These are phyloP conservation scores for Lentinus tigrinus DNA, from an alignment of 768 basidiomycete species.

Conservation along the genomic window DNA sequence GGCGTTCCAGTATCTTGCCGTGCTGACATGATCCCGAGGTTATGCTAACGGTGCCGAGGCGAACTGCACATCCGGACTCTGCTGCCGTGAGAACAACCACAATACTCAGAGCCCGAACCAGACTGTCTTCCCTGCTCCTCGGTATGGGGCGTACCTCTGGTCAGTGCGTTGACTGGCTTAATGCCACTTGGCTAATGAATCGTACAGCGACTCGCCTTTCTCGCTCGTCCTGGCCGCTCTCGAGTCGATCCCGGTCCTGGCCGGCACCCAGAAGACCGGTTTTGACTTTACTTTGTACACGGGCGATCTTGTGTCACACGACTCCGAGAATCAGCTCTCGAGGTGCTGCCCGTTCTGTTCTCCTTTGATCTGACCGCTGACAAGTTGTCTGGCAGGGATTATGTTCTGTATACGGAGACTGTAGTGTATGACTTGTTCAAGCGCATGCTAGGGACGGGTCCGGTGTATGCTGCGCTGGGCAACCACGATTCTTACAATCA, in stretches of 20 bases:
- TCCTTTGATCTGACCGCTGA: background rate
- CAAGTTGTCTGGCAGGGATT: slow-evolving; percentile 41
- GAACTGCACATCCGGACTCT: slow-evolving; percentile 65
- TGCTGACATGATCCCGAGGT: slow-evolving; percentile 37
- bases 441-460: slow-evolving; percentile 57
- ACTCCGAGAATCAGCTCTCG: slow-evolving; percentile 60
- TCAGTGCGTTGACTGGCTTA: slow-evolving; percentile 23
- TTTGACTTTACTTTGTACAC: slow-evolving; percentile 71
- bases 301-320: slow-evolving; percentile 75
- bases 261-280: slow-evolving; percentile 57
- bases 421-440: slow-evolving; percentile 68
- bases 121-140: slow-evolving; percentile 58
- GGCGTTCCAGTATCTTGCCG: background rate
- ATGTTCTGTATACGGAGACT: slow-evolving; percentile 47
- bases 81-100: slow-evolving; percentile 58
- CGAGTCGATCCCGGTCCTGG: slow-evolving; percentile 64
- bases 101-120: slow-evolving; percentile 50
- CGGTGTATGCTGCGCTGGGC: slow-evolving; percentile 74
- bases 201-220: slow-evolving; percentile 61
- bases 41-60: slow-evolving; percentile 70
- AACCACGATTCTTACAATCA: slow-evolving; percentile 77
- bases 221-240: slow-evolving; percentile 59
- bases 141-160: slow-evolving; percentile 67
- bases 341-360: slow-evolving; percentile 38
- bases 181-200: too few relatives aligned